Conservation (phyloP, 2,329 filamentous ascomycete genomes). For the Metarhizium brunneum region DNA sequence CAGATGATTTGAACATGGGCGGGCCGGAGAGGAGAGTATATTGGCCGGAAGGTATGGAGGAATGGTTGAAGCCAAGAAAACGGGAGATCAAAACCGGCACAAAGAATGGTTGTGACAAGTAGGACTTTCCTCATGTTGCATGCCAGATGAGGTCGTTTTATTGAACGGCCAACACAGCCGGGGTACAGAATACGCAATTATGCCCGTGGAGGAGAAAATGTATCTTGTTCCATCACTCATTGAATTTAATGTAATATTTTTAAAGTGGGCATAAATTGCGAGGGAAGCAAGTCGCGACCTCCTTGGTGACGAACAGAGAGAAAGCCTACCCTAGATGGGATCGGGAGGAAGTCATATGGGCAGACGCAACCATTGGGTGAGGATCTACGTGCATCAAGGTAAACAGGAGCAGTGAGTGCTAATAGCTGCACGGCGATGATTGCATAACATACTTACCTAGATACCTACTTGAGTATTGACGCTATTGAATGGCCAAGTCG, state of each 20-base stretch:
- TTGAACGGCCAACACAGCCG: background rate
- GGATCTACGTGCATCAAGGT: no score
- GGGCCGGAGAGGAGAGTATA: constrained; percentile 75
- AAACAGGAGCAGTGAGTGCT: no score
- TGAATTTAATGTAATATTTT: background rate
- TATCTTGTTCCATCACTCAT: background rate
- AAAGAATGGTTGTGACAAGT: constrained; percentile 22
- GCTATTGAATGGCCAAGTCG: no score
- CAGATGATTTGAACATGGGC: constrained; percentile 76
- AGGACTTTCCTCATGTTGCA: constrained; percentile 10
- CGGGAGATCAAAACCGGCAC: constrained; percentile 44
- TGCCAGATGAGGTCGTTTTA: background rate
- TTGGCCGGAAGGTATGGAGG: constrained; percentile 84
- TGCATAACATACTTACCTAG: no score
- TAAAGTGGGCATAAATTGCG: no score
- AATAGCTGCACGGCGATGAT: no score
- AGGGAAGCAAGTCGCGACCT: no score
- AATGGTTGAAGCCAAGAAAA: constrained; percentile 80
- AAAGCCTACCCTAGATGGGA: background rate
- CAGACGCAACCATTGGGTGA: no score
- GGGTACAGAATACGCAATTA: background rate
- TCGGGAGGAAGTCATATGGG: background rate
- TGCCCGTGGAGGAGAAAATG: background rate
- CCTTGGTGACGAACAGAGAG: no score
- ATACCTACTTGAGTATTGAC: no score